Evolutionary conservation across 345 rosid genomes (phyloP).

Genomic region (Kernera saxatilis): DNA sequence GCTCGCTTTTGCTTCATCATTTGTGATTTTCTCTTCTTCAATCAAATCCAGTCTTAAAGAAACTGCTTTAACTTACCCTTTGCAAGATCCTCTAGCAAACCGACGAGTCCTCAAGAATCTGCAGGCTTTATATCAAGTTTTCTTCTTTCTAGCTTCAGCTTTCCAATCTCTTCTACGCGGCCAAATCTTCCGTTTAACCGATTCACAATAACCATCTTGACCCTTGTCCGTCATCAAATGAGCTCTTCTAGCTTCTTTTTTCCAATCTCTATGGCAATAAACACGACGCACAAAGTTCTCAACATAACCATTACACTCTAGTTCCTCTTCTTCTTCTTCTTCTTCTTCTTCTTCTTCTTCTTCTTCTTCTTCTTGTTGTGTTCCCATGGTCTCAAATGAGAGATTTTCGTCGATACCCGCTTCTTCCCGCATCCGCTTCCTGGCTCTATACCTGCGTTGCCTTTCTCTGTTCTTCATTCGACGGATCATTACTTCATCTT

Average conservation of each 20-base stretch:
- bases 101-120: not conserved
- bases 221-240: slow-evolving; percentile 23
- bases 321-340: slow-evolving; percentile 17
- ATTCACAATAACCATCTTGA: slow-evolving; percentile 23
- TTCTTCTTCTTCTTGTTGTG: not conserved
- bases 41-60: not conserved
- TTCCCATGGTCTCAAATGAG: not conserved
- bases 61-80: not conserved
- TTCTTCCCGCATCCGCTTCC: slow-evolving; percentile 56
- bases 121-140: slow-evolving; percentile 16
- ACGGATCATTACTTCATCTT: slow-evolving; percentile 37
- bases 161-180: slow-evolving; percentile 57
- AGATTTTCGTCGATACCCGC: slow-evolving; percentile 23
- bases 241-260: slow-evolving; percentile 67
- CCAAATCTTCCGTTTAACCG: slow-evolving; percentile 19
- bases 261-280: slow-evolving; percentile 61
- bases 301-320: slow-evolving; percentile 27
- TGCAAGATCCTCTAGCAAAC: slow-evolving; percentile 1
- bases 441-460: slow-evolving; percentile 70
- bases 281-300: slow-evolving; percentile 29
- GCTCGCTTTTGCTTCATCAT: not conserved
- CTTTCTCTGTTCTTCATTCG: slow-evolving; percentile 77
- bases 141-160: slow-evolving; percentile 65
- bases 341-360: slow-evolving; percentile 12
- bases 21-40: not conserved